Conservation (phyloP, 768 basidiomycete species). For the Termitomyces bulborhizus region DNA sequence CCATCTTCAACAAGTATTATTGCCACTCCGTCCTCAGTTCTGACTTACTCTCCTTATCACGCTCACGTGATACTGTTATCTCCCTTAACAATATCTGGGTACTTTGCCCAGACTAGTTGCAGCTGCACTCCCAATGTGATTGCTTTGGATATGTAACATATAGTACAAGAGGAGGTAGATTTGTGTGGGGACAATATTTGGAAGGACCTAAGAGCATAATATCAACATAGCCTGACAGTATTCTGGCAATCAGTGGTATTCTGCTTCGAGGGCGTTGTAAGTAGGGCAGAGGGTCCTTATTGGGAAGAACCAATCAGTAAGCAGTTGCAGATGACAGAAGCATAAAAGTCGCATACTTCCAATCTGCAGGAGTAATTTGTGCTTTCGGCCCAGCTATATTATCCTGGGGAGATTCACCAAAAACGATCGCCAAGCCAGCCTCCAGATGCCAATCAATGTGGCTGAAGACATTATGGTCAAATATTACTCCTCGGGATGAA, state of each 20-base stretch:
- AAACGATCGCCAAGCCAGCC: slow-evolving; percentile 28
- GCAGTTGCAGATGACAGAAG: not conserved
- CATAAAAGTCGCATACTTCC: slow-evolving; percentile 18
- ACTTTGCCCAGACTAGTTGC: no score
- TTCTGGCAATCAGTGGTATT: not conserved
- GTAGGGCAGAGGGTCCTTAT: not conserved
- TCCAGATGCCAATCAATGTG: slow-evolving; percentile 32
- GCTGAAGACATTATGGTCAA: slow-evolving; percentile 8
- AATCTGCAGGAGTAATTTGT: slow-evolving; percentile 23
- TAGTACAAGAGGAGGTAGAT: not conserved
- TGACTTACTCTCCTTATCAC: no score
- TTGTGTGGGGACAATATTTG: not conserved
- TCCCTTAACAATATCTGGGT: no score
- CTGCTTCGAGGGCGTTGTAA: not conserved
- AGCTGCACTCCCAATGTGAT: no score
- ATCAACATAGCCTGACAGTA: not conserved
- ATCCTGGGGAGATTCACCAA: slow-evolving; percentile 23
- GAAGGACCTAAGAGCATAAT: not conserved
- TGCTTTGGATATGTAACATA: not conserved
- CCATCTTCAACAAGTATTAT: no score
- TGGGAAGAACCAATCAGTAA: not conserved
- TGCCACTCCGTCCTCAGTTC: no score
- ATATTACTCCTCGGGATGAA: not conserved
- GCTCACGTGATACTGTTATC: no score
- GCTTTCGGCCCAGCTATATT: slow-evolving; percentile 22